Evolutionary conservation across 176 grass and related monocot species (phyloP), one percentile per base, ranked within the genome.

Genomic region (Saccharum officinarum): DNA sequence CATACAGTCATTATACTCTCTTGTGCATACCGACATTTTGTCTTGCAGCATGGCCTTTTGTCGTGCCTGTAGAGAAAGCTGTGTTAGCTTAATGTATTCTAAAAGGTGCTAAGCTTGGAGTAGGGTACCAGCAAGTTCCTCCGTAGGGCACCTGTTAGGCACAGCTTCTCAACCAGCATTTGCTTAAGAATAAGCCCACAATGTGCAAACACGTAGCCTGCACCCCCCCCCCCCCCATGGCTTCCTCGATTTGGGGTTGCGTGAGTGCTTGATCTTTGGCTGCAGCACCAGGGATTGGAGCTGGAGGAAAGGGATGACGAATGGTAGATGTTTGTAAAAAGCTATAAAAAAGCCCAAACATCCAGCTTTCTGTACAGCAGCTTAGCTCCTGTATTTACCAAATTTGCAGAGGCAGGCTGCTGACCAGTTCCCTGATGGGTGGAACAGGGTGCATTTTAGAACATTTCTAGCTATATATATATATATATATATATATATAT

Each of bases 61-160:
- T 52, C 18, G 5, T 52, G 49, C 59, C 69, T 28, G 8, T 72
- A 86, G 23, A 55, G 83, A 78, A 85, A 85, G 11, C 5, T 44
- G 41, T 61, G 25, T 39, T 87, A 82, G 38, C 1, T 26, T 9
- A 22, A 14, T 37, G 22, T 41, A 22, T 78, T 60, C 2, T 60
- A 23, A 77, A 77, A 60, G 30, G 20, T 59, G 18, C 31, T 59
- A 77, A 34, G 50, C 50, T 38, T 31, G 8, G 8, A 13, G 44
- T 30, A 49, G 44, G 25, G 23, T 74, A 3, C 36, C 8, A 37
- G 37, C 17, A 11, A 69, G 68, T 70, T 38, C 26, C 25, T 46
- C 10, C 5, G 7, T 57, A 57, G 26, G 49, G 73, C 17, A 59
- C 31, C 5, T 61, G 57, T 62, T 62, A 62, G 59, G 23, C 59